A percentile compares a stretch with the other conserved stretches of the same genome.
Evolutionary conservation across 2,329 filamentous ascomycete genomes (phyloP).

Genomic region (Neophaeococcomyces aloes): DNA sequence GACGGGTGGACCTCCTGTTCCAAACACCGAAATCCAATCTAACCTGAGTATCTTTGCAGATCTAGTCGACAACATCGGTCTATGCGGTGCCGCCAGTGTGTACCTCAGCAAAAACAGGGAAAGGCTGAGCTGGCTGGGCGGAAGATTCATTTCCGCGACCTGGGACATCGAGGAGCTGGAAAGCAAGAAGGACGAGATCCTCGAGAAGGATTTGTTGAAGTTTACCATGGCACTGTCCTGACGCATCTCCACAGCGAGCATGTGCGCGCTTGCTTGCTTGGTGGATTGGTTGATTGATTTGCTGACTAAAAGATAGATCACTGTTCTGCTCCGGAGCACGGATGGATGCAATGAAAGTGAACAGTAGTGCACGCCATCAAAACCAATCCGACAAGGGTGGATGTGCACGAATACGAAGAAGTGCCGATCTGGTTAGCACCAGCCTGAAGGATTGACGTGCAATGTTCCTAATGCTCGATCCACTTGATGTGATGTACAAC

Average conservation of each 20-base stretch:
- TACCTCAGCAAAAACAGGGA: constrained; percentile 17
- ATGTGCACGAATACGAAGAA: too few relatives aligned
- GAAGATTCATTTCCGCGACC: constrained; percentile 13
- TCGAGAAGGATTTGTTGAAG: constrained; percentile 14
- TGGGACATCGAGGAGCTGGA: constrained; percentile 17
- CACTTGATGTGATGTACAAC: too few relatives aligned
- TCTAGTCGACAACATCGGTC: constrained; percentile 21
- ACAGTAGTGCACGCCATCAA: too few relatives aligned
- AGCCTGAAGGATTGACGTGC: too few relatives aligned
- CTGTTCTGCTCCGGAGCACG: too few relatives aligned
- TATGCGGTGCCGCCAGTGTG: constrained; percentile 22
- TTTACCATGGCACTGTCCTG: constrained; percentile 10
- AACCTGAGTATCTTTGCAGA: constrained; percentile 12
- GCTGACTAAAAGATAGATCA: too few relatives aligned
- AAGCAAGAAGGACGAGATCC: constrained; percentile 11
- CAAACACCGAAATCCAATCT: too few relatives aligned
- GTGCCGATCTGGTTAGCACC: too few relatives aligned
- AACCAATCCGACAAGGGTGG: too few relatives aligned
- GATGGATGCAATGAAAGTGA: too few relatives aligned
- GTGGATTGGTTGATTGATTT: neutral
- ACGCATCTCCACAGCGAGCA: neutral
- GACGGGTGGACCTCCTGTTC: too few relatives aligned
- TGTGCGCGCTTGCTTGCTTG: neutral
- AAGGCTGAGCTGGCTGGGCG: constrained; percentile 14
- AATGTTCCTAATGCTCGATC: too few relatives aligned